Percentiles rank a stretch among this genome's conserved stretches.
Evolutionary conservation across 2,329 filamentous ascomycete genomes (phyloP).

Genomic region (Calonectria ilicicola): DNA sequence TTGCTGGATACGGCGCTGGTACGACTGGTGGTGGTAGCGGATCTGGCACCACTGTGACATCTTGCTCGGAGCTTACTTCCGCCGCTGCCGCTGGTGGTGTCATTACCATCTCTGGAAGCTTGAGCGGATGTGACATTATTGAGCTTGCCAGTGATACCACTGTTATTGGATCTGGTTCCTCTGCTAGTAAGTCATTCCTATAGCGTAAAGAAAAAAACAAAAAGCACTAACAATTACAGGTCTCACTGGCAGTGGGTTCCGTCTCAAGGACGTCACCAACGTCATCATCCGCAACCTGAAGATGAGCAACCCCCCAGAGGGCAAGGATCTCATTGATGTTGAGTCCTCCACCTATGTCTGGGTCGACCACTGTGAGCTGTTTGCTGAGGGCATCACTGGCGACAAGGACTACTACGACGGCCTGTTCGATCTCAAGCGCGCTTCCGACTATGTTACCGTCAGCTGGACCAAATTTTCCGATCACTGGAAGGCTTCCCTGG

Average conservation of each 20-base stretch:
- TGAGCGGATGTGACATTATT: conserved; percentile 53
- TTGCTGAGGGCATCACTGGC: conserved; percentile 59
- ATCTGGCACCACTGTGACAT: conserved; percentile 57
- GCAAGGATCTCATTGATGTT: conserved; percentile 59
- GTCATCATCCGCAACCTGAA: conserved; percentile 65
- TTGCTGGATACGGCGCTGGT: conserved; percentile 48
- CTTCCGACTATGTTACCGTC: conserved; percentile 63
- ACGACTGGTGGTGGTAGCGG: conserved; percentile 60
- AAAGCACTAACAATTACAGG: conserved; percentile 31
- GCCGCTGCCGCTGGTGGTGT: conserved; percentile 55
- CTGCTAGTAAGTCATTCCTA: conserved; percentile 40
- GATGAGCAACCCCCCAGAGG: conserved; percentile 56
- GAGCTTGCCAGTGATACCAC: conserved; percentile 60
- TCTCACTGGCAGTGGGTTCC: conserved; percentile 54
- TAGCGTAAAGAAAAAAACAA: neutral
- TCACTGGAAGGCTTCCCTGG: conserved; percentile 72
- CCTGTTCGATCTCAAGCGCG: conserved; percentile 69
- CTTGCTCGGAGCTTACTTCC: conserved; percentile 54
- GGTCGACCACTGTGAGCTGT: conserved; percentile 70
- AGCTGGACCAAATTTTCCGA: conserved; percentile 41
- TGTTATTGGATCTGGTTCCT: conserved; percentile 59
- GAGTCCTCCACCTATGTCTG: conserved; percentile 61
- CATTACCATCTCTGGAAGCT: conserved; percentile 56
- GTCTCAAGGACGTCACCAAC: conserved; percentile 58
- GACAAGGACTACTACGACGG: conserved; percentile 73